Conservation (phyloP, 1,139 yeast species). For the Suhomyces guaymorum region DNA sequence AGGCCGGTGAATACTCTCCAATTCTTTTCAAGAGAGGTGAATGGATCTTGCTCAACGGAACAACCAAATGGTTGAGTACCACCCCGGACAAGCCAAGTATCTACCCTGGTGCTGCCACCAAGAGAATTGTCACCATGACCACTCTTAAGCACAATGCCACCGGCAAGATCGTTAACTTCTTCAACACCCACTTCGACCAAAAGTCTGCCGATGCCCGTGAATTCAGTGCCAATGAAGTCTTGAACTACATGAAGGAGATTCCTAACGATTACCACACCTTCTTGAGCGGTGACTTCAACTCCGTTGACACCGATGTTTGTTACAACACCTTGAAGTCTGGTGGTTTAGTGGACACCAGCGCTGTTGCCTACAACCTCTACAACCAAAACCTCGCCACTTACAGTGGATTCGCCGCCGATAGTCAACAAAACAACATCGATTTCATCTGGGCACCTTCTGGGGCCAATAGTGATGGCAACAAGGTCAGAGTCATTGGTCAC, state of each 20-base stretch:
- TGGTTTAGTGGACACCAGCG: conserved; percentile 23
- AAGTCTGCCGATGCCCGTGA: conserved; percentile 41
- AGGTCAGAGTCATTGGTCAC: conserved; percentile 28
- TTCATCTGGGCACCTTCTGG: conserved; percentile 32
- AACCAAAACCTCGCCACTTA: conserved; percentile 34
- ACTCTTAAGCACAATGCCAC: conserved; percentile 27
- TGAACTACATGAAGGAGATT: conserved; percentile 29
- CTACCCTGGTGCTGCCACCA: conserved; percentile 46
- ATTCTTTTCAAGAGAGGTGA: conserved; percentile 36
- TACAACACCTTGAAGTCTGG: conserved; percentile 30
- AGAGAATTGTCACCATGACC: conserved; percentile 44
- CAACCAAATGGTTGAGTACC: conserved; percentile 47
- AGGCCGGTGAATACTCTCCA: conserved; percentile 48
- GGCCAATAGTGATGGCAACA: conserved; percentile 12
- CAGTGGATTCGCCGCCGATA: conserved; percentile 39
- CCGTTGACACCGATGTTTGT: conserved; percentile 30
- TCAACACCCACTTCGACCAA: conserved; percentile 50
- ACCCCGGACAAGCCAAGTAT: conserved; percentile 43
- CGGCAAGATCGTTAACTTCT: conserved; percentile 30
- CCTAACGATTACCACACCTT: conserved; percentile 36
- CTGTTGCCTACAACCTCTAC: conserved; percentile 24
- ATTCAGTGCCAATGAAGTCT: conserved; percentile 31
- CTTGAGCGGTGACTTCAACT: conserved; percentile 44
- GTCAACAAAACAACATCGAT: conserved; percentile 25
- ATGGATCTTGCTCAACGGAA: conserved; percentile 32